Conservation (phyloP, 2,329 filamentous ascomycete genomes). For the Cytospora leucostoma region DNA sequence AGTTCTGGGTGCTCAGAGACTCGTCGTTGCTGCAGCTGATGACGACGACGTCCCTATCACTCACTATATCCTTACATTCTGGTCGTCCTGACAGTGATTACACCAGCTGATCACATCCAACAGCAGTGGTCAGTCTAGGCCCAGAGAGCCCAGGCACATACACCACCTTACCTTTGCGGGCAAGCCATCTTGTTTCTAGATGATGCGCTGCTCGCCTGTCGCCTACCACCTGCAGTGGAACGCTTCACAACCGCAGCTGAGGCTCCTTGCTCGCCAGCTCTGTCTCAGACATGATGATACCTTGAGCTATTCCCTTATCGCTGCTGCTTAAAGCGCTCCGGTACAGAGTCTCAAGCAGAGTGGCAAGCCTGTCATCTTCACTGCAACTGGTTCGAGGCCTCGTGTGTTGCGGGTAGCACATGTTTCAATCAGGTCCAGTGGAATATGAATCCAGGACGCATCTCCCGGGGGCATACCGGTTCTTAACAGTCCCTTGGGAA, state of each 20-base stretch:
- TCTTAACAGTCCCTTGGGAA: not conserved
- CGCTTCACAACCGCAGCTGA: slow-evolving; percentile 23
- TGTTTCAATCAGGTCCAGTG: not conserved
- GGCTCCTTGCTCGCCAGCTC: slow-evolving; percentile 21
- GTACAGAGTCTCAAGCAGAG: slow-evolving; percentile 3
- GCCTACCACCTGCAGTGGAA: slow-evolving; percentile 18
- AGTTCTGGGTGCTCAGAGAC: not conserved
- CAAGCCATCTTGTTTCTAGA: not conserved
- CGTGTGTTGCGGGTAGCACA: not conserved
- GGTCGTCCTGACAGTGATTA: not conserved
- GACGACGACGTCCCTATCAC: not conserved
- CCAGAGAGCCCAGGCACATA: not conserved
- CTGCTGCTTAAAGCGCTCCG: slow-evolving; percentile 11
- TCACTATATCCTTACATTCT: not conserved
- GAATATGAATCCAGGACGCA: not conserved
- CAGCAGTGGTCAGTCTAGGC: not conserved
- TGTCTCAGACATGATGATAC: slow-evolving; percentile 25
- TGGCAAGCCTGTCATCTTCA: not conserved
- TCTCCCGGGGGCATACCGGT: too few species aligned
- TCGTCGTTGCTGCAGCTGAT: slow-evolving; percentile 2
- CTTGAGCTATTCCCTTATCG: slow-evolving; percentile 17
- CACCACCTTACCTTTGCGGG: slow-evolving; percentile 7
- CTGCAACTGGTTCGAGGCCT: not conserved
- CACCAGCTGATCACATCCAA: not conserved
- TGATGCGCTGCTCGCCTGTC: slow-evolving; percentile 20